phyloP scores from a whole-genome alignment of 2,329 filamentous ascomycete genomes.

The Acephala macrosclerotiorum region DNA sequence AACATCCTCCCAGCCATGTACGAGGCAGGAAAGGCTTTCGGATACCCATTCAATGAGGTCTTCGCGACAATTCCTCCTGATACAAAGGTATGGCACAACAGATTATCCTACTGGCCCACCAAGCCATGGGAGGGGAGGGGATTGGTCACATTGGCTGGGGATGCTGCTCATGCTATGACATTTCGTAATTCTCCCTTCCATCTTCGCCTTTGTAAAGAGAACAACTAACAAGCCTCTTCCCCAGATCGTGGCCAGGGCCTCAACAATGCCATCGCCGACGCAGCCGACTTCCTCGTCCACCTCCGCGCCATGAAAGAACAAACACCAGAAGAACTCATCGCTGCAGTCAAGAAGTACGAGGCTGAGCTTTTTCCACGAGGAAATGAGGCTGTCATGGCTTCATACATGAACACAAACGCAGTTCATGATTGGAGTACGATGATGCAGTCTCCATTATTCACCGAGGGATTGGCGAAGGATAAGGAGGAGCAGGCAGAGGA shows the following conservation, averaged over 20 bases:
- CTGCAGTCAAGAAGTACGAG: slow-evolving; percentile 49
- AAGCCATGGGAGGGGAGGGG: slow-evolving; percentile 51
- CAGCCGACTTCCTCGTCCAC: slow-evolving; percentile 31
- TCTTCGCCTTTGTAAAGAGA: neutral
- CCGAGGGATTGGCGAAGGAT: slow-evolving; percentile 23
- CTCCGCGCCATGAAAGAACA: slow-evolving; percentile 36
- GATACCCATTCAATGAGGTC: slow-evolving; percentile 39
- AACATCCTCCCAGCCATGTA: slow-evolving; percentile 25
- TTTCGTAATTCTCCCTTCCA: slow-evolving; percentile 31
- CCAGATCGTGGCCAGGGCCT: slow-evolving; percentile 53
- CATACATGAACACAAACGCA: slow-evolving; percentile 53
- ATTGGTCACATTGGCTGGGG: slow-evolving; percentile 57
- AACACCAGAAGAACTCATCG: slow-evolving; percentile 41
- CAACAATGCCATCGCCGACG: slow-evolving; percentile 55
- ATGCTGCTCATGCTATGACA: slow-evolving; percentile 66
- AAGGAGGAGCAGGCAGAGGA: slow-evolving; percentile 1
- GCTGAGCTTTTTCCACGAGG: slow-evolving; percentile 52
- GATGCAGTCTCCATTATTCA: slow-evolving; percentile 43
- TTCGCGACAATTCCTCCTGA: slow-evolving; percentile 39
- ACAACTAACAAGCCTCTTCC: neutral
- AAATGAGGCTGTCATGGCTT: slow-evolving; percentile 52
- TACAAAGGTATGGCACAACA: slow-evolving; percentile 26
- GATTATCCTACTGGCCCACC: slow-evolving; percentile 43
- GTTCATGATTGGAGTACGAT: slow-evolving; percentile 51
- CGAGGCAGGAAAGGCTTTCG: slow-evolving; percentile 28